A percentile compares a stretch with the other conserved stretches of the same genome.
Evolutionary conservation across 2,329 filamentous ascomycete genomes (phyloP).

Genomic region (Diaporthe sp.): DNA sequence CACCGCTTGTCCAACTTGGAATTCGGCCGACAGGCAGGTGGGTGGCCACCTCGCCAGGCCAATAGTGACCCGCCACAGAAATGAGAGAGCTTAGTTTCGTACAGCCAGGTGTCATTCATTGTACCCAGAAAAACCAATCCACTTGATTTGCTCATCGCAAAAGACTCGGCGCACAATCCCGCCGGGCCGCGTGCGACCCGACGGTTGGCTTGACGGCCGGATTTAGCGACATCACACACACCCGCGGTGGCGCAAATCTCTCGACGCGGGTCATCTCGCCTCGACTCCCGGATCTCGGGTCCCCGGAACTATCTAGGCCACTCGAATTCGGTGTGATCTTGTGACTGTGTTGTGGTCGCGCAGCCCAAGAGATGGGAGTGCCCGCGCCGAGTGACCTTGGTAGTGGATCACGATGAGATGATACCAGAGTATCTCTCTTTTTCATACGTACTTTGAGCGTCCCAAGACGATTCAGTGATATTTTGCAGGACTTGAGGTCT

Average conservation of each 20-base stretch:
- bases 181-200: constrained; percentile 14
- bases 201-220: not conserved
- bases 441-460: not conserved
- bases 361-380: not conserved
- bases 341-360: not conserved
- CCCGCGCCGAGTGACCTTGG: not conserved
- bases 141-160: not conserved
- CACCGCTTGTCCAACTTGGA: no score
- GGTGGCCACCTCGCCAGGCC: not conserved
- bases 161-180: not conserved
- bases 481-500: no score
- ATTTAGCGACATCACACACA: not conserved
- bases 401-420: no score
- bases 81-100: not conserved
- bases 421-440: not conserved
- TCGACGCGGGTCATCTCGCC: not conserved
- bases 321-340: not conserved
- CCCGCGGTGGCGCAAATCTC: not conserved
- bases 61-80: not conserved
- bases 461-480: no score
- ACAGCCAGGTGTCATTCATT: no score
- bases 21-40: not conserved
- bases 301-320: not conserved
- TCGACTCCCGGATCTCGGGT: not conserved
- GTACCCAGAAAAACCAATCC: no score